Evolutionary conservation across 495 filamentous ascomycete species (phyloP), one percentile per base, ranked within the genome.

Genomic region (Neurospora sp.): DNA sequence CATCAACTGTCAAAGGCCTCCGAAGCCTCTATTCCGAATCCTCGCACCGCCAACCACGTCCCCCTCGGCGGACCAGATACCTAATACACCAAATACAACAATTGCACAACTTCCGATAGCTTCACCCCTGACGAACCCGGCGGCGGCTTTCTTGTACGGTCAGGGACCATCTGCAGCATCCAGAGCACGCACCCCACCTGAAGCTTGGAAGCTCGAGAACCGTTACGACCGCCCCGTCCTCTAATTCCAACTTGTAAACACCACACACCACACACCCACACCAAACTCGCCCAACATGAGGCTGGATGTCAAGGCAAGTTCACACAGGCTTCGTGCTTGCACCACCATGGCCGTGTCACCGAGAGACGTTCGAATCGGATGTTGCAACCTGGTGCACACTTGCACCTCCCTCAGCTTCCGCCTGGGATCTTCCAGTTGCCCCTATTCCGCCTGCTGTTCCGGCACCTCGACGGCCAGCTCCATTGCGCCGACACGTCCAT

Each of bases 261-360:
- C 27, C n/a, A 20, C 46, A 59, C 69, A 37, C 40, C 42, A 46
- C 35, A 38, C 16, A 70, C 40, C 61, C 70, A 35, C 53, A 7
- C 16, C 22, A 68, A 14, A 46, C 10, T 74, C 31, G 72, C 68
- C 82, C 85, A 93, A 82, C 76, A 96, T 96, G 94, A 91, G 91
- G 83, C 87, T 97, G 81, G 93, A 97, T 83, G 89, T 96, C 59
- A 96, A 97, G 92, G 93, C 93, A 87, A 78, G 90, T 84, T 46
- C 72, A 75, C 72, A 66, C 71, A 59, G 68, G 72, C 71, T 59
- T 69, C 27, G 53, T 71, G 53, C 40, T 46, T 71, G 16, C 71
- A 59, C 42, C 22, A 27, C 69, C 35, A 20, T n/a, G 46, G 40
- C 44, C 71, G 73, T 74, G 69, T 61, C 72, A 74, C 76, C 53